Conservation (phyloP, 352 stramenopile species). For the Pythium myriotylum region DNA sequence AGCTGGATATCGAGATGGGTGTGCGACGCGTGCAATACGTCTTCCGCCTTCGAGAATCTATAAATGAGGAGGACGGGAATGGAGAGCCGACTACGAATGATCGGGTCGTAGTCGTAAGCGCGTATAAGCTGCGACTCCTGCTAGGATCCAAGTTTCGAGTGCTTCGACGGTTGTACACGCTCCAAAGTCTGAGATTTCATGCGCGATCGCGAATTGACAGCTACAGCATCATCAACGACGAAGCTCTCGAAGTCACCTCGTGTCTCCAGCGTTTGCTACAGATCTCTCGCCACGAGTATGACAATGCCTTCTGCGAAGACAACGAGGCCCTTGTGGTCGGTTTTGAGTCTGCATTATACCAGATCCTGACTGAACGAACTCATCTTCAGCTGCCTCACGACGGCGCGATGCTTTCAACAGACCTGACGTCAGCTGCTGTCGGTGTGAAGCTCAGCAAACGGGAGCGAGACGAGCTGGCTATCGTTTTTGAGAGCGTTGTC, state of each 20-base stretch:
- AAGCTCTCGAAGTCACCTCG: constrained; percentile 41
- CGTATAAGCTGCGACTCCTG: constrained; percentile 56
- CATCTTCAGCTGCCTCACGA: constrained; percentile 48
- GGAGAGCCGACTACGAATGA: constrained; percentile 1
- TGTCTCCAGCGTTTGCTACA: constrained; percentile 36
- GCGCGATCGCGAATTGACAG: constrained; percentile 68
- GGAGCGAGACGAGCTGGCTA: constrained; percentile 55
- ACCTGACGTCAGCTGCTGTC: constrained; percentile 45
- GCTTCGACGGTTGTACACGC: constrained; percentile 27
- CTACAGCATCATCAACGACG: constrained; percentile 72
- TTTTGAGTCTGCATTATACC: constrained; percentile 58
- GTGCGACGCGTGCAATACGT: constrained; percentile 72
- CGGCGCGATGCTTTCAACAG: constrained; percentile 11
- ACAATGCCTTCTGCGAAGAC: constrained; percentile 22
- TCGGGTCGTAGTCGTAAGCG: constrained; percentile 60
- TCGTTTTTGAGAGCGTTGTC: constrained; percentile 68
- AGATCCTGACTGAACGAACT: constrained; percentile 51
- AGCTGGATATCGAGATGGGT: constrained; percentile 61
- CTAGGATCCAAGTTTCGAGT: constrained; percentile 33
- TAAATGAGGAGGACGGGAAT: neutral
- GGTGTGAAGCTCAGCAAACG: constrained; percentile 68
- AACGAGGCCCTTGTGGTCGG: constrained; percentile 30
- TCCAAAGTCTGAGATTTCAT: constrained; percentile 57
- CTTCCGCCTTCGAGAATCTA: constrained; percentile 30
- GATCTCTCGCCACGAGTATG: constrained; percentile 22